A percentile compares a stretch with the other conserved stretches of the same genome.
Evolutionary conservation across 169 alveolate genomes (phyloP).

Genomic region (Eimeria acervulina): DNA sequence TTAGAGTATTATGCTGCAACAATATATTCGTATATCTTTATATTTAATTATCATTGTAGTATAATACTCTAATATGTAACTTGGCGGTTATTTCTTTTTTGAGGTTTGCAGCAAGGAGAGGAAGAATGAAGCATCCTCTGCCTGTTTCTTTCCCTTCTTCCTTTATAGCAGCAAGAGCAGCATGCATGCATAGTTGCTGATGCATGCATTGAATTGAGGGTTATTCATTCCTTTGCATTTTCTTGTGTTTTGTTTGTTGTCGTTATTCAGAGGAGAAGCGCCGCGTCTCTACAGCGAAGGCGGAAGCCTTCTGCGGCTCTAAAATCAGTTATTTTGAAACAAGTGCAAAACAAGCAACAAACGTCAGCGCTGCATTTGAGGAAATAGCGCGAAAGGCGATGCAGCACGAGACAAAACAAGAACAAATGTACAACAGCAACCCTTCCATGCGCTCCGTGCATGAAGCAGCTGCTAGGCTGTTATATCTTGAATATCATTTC

Average conservation of each 20-base stretch:
- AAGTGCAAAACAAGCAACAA: constrained; percentile 97
- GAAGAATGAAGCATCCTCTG: too few relatives aligned
- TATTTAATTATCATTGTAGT: too few relatives aligned
- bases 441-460: neutral
- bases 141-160: too few relatives aligned
- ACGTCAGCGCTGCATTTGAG: constrained; percentile 97
- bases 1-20: too few relatives aligned
- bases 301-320: constrained; percentile 96
- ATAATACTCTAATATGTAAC: too few relatives aligned
- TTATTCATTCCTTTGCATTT: too few relatives aligned
- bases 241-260: neutral
- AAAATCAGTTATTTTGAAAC: constrained; percentile 97
- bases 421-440: constrained; percentile 77
- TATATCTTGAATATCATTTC: too few relatives aligned
- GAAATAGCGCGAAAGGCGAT: constrained; percentile 83
- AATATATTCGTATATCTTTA: too few relatives aligned
- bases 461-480: neutral
- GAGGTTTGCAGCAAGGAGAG: too few relatives aligned
- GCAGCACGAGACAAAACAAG: constrained; percentile 82
- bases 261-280: constrained; percentile 68
- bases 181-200: neutral
- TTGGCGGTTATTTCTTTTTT: too few relatives aligned
- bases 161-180: constrained; percentile 77
- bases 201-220: neutral
- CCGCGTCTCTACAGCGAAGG: constrained; percentile 93